Conservation (phyloP, 371 early-diverging fungal species). For the Mortierella sp. region DNA sequence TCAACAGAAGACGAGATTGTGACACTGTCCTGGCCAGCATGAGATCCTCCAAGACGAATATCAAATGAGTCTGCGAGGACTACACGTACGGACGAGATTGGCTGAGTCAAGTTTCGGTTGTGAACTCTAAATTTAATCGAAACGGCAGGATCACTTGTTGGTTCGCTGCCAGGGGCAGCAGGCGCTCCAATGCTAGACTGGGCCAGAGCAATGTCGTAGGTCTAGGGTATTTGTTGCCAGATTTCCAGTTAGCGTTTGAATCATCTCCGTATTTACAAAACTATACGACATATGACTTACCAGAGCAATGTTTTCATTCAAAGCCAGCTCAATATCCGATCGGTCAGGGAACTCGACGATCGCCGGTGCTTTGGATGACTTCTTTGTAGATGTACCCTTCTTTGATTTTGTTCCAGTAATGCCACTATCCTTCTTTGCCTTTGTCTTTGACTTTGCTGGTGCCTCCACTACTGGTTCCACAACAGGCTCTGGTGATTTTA, state of each 20-base stretch:
- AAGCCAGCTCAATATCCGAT: slow-evolving; percentile 31
- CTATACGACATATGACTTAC: slow-evolving; percentile 27
- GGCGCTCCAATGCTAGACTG: slow-evolving; percentile 28
- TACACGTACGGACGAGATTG: slow-evolving; percentile 25
- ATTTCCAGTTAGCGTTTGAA: not conserved
- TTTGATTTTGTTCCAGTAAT: slow-evolving; percentile 21
- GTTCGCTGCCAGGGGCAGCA: slow-evolving; percentile 26
- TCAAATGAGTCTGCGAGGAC: slow-evolving; percentile 53
- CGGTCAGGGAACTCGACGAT: slow-evolving; percentile 43
- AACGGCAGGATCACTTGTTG: slow-evolving; percentile 38
- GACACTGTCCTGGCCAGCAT: slow-evolving; percentile 38
- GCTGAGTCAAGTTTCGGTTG: slow-evolving; percentile 37
- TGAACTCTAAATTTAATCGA: slow-evolving; percentile 31
- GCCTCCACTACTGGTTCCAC: slow-evolving; percentile 29
- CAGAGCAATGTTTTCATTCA: slow-evolving; percentile 46
- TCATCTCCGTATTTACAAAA: not conserved
- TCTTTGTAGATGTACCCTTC: slow-evolving; percentile 34
- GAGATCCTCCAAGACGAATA: slow-evolving; percentile 44
- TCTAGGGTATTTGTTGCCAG: slow-evolving; percentile 11
- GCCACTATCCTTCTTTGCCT: slow-evolving; percentile 30
- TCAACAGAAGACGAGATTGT: slow-evolving; percentile 30
- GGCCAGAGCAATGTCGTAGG: slow-evolving; percentile 47
- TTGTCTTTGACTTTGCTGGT: slow-evolving; percentile 33
- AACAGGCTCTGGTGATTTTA: slow-evolving; percentile 20
- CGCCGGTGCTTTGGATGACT: slow-evolving; percentile 31